A percentile compares a stretch with the other conserved stretches of the same genome.
Conservation (phyloP, 2,329 filamentous ascomycete species). For the Hortaea sp. region DNA sequence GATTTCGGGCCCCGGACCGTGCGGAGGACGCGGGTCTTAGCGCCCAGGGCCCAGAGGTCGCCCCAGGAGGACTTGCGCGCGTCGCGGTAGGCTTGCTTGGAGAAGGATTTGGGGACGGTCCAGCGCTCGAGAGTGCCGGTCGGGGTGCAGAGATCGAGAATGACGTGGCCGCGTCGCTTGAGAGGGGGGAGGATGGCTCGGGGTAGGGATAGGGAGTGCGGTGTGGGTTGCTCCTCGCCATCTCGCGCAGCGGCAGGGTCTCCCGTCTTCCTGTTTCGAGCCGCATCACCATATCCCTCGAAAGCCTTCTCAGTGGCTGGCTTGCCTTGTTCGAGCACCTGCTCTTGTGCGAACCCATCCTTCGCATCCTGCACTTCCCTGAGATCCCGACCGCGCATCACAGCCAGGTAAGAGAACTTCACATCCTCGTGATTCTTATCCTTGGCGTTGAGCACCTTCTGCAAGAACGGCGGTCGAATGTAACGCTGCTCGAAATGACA, state of each 20-base stretch:
- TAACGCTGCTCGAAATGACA: constrained; percentile 89
- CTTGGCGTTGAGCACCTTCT: constrained; percentile 58
- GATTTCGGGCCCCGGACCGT: constrained; percentile 35
- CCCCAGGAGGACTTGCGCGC: constrained; percentile 87
- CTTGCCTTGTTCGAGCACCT: constrained; percentile 3
- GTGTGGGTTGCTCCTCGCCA: constrained; percentile 1
- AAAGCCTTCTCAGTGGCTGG: constrained; percentile 58
- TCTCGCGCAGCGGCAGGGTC: neutral
- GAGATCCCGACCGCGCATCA: constrained; percentile 64
- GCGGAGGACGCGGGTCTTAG: constrained; percentile 66
- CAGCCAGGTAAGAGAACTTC: constrained; percentile 77
- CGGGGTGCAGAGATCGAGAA: constrained; percentile 83
- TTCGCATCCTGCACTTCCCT: constrained; percentile 25
- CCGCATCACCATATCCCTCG: constrained; percentile 48
- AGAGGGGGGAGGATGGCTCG: constrained; percentile 69
- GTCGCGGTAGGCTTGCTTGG: constrained; percentile 76
- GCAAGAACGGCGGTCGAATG: constrained; percentile 71
- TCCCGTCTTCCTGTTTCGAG: neutral
- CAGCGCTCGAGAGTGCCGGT: constrained; percentile 80
- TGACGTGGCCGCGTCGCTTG: constrained; percentile 81
- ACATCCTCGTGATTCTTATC: constrained; percentile 81
- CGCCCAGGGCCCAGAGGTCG: constrained; percentile 89
- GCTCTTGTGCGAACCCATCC: neutral
- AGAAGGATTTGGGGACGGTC: constrained; percentile 77
- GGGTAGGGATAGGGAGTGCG: constrained; percentile 57